Base-by-base conservation (phyloP, 768 basidiomycete species). In the Boletellus ananas region DNA sequence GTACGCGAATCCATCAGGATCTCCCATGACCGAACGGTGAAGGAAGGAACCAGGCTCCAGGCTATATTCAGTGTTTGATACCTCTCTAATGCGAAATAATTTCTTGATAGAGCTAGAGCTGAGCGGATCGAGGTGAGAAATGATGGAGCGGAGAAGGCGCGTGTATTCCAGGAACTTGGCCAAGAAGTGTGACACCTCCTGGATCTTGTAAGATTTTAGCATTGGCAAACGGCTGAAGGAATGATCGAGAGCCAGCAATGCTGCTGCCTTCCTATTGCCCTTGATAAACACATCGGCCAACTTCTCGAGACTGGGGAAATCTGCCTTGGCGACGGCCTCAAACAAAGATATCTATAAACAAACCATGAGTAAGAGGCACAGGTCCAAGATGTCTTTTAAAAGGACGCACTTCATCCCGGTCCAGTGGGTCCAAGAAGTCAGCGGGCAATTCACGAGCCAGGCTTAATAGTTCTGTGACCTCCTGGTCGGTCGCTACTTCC, bases 271-370 rank as follows among this genome's bases (percentile, higher is more conserved):
- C 27, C 40, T 47, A 11, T 40, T 34, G 29, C 14, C 43, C 29
- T 43, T 35, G 21, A 51, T 13, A 21, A 80, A 76, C 12, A 31
- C 39, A 6, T 38, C 17, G 0, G 62, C 71, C 3, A 80, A 60
- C 9, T 54, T 40, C 5, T 56, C 45, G 6, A 83, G 70, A 7
- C 56, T 37, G 0, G 21, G 31, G 1, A 56, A 20, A 27, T 73
- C 62, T 8, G 50, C 50, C 0, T 55, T 37, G 8, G 52, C 43
- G 8, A 74, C 70, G 13, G 71, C 64, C 12, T 55, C 57, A 43
- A 75, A 76, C 74, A 62, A 63, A 11, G 52, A 58, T 33, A 63
- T 45, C 61, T 62, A 25, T 3, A 6, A 44, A 13, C 4, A 41
- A 21, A 20, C 37, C 6, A 17, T 46, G 6, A 44, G 35, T 34